Evolutionary conservation across 2,329 filamentous ascomycete genomes (phyloP), one percentile per base, ranked within the genome.

Genomic region (Herpotrichia juniperi): DNA sequence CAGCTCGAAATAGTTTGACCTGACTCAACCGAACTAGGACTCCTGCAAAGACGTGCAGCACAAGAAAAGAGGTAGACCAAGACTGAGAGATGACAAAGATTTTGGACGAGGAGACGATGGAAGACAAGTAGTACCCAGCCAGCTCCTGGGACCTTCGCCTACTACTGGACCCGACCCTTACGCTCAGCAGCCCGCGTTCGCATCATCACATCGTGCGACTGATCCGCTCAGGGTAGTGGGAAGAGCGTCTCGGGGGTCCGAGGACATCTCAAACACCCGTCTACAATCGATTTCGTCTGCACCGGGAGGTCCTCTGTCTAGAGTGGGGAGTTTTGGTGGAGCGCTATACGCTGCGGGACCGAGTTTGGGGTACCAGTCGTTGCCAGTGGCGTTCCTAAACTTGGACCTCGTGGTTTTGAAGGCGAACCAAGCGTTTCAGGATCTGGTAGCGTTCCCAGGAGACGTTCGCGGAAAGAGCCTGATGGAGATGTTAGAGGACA

Each of bases 21-120:
- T 58, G 51, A 62, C 57, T 54, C 32, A 55, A 44, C 16, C 26
- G 19, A 46, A 53, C 53, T 65, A 93, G 79, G 89, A 92, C 51
- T 82, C 87, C 7, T 94, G 90, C 68, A 80, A 91, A 62, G 90
- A 94, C 73, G 90, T 94, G 28, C 88, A 91, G 67, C 90, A 94
- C 74, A 94, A 93, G 74, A 94, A 93, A 72, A 80, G 90, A 62
- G 90, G 90, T 35, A 83, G 90, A 43, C 90, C 90, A 53, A 83
- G 90, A 58, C 78, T 94, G 60, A 84, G 90, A 63, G 90, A 93
- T 67, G 69, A 73, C 46, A 68, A 72, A 52, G 65, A 74, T 16
- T 70, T 72, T 40, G 59, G 60, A 31, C 66, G 63, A 55, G 57
- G 54, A 39, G 65, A 68, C 30, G 69, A 69, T 56, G 63, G 53